Evolutionary conservation across 768 basidiomycete genomes (phyloP), one percentile per base, ranked within the genome.

Genomic region (Arthromyces matolae): DNA sequence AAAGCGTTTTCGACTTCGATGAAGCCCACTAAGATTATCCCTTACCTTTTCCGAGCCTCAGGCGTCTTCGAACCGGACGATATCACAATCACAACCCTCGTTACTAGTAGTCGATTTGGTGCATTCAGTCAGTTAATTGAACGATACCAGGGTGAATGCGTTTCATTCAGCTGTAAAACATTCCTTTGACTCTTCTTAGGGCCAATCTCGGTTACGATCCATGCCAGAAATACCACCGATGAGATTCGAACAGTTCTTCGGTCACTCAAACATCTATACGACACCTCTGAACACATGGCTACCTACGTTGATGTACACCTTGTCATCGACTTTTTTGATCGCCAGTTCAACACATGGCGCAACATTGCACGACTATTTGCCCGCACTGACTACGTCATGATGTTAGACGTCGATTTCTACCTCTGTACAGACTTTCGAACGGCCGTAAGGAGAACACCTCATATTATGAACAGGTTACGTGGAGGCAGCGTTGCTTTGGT

Each of bases 341-440:
- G 90, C 5, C 88, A 92, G 62, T 85, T 94, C 73, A 94, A 94
- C 64, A 82, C 87, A 19, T 93, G 90, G 88, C 77, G 92, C 27
- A 93, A 93, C 62, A 78, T 83, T 34, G 92, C 91, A 3, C 81
- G 92, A 33, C 71, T 90, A 42, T 89, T 91, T 58, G 84, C 90
- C 4, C 78, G 89, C 12, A 92, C 92, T 7, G 79, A 86, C 53
- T 89, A 80, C 55, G 79, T 93, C 48, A 87, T 93, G 83, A 87
- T 93, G 84, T 81, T 93, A 42, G 93, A 94, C 62, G 84, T 93
- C 51, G 91, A 93, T 63, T 93, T 94, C 63, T 84, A 78, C 25
- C 65, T 88, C 9, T 91, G 90, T 63, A 92, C 92, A 38, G 81
- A 89, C 67, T 89, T 91, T 64, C 76, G 86, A 48, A 61, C 66